A percentile compares a stretch with the other conserved stretches of the same genome.
Conservation (phyloP, 1,139 yeast species). For the Saccharomyces hybrid region DNA sequence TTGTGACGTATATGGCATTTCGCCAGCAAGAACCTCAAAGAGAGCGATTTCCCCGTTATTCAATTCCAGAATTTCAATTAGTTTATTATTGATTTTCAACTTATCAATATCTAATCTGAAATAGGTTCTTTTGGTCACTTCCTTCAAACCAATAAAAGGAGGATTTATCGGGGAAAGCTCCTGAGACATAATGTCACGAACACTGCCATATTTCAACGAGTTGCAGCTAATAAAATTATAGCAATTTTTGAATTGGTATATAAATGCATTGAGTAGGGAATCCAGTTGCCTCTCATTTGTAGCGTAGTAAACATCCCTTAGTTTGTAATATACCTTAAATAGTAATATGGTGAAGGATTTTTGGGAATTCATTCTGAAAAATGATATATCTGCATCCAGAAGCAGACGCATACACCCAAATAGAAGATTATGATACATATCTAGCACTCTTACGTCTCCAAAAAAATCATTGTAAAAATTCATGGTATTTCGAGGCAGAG, state of each 20-base stretch:
- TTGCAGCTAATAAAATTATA: slow-evolving; percentile 12
- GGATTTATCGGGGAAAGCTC: slow-evolving; percentile 9
- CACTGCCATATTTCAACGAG: slow-evolving; percentile 8
- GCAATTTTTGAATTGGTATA: slow-evolving; percentile 9
- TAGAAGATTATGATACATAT: not conserved
- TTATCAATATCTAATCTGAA: slow-evolving; percentile 11
- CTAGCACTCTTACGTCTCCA: not conserved
- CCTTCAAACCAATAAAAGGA: slow-evolving; percentile 10
- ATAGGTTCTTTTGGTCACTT: slow-evolving; percentile 12
- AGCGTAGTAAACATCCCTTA: not conserved
- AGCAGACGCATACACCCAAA: not conserved
- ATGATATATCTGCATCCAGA: not conserved
- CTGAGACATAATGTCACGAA: slow-evolving; percentile 10
- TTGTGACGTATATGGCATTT: slow-evolving; percentile 6
- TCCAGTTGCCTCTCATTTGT: slow-evolving; percentile 1
- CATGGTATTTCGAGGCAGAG: not conserved
- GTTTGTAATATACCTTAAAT: not conserved
- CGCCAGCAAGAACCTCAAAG: slow-evolving; percentile 27
- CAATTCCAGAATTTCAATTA: slow-evolving; percentile 27
- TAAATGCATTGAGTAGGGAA: slow-evolving; percentile 6
- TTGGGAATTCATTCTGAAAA: not conserved
- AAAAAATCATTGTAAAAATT: not conserved
- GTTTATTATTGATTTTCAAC: slow-evolving; percentile 12
- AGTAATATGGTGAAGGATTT: not conserved
- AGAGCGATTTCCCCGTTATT: slow-evolving; percentile 29